Base-by-base conservation (phyloP, 768 basidiomycete genomes). In the Rhodosporidiobolus odoratus region DNA sequence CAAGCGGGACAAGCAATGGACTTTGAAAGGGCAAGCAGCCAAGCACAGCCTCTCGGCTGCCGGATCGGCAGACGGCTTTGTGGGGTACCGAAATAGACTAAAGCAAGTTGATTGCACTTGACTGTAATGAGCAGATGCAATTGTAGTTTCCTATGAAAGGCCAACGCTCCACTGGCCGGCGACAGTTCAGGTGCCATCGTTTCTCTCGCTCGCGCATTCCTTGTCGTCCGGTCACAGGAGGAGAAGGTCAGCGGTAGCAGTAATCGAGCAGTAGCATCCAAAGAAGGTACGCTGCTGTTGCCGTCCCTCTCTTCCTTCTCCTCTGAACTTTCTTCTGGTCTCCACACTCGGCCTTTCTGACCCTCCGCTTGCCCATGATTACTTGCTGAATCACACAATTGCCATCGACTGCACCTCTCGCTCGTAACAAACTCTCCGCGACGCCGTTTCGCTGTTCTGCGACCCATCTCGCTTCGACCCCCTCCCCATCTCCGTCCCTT, bases 211-310 rank as follows among this genome's bases (percentile, higher is more conserved):
- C 38, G 34, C 57, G 3, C 13, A 4, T 32, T 4, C 17, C 52
- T 43, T 37, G 62, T 54, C 62, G 50, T 52, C 52, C 52, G 62
- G 47, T 53, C 25, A 8, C 37, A 53, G 50, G 62, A 40, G 62
- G 48, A 63, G 35, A 38, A 61, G 60, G 62, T 41, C 19, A 41
- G 52, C 23, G 19, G 48, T 34, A 50, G 61, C 48, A 62, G 61
- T 37, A 21, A 37, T 25, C n/a, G 10, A 59, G 58, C 45, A 62
- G 61, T 38, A 62, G 61, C 48, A 62, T 35, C 48, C 38, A 38
- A 30, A 64, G 62, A 40, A 50, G 61, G 61, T 58, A 48, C 54
- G 40, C 9, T 32, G 6, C 53, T 21, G 16, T 8, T 34, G 25
- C 37, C 16, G 37, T 53, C 41, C 7, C 58, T 8, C 60, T 57